A percentile compares a stretch with the other conserved stretches of the same genome.
Conservation (phyloP, 1,139 yeast genomes). For the Hansenula lynferdii region DNA sequence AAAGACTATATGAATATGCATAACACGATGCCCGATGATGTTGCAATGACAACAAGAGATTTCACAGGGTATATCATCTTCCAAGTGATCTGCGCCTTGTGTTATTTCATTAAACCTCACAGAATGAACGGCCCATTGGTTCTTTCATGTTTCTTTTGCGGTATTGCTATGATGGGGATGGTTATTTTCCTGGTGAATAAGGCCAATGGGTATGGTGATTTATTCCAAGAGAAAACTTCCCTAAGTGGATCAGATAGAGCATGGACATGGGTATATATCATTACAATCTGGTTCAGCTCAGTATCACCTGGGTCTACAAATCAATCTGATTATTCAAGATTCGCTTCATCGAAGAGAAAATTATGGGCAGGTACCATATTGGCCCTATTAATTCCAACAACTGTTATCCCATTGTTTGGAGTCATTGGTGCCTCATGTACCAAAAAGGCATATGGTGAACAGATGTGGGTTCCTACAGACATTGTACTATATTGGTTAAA, state of each 20-base stretch:
- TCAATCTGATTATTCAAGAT: constrained; percentile 35
- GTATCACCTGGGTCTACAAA: constrained; percentile 36
- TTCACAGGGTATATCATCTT: constrained; percentile 39
- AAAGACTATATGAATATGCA: constrained; percentile 28
- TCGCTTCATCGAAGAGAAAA: constrained; percentile 30
- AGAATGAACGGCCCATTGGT: constrained; percentile 33
- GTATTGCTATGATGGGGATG: constrained; percentile 39
- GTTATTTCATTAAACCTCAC: constrained; percentile 33
- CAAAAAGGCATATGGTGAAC: constrained; percentile 28
- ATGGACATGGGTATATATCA: constrained; percentile 38
- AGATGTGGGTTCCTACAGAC: constrained; percentile 37
- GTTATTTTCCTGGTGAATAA: constrained; percentile 28
- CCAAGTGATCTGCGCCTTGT: constrained; percentile 33
- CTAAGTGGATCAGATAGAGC: constrained; percentile 29
- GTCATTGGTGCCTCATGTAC: constrained; percentile 36
- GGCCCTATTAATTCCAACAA: constrained; percentile 34
- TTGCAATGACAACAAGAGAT: constrained; percentile 34
- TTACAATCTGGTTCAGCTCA: constrained; percentile 40
- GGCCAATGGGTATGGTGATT: constrained; percentile 36
- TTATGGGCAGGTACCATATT: constrained; percentile 31
- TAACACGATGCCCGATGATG: constrained; percentile 30
- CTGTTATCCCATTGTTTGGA: constrained; percentile 38
- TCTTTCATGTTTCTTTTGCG: constrained; percentile 32
- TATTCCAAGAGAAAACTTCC: constrained; percentile 25
- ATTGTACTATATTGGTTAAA: constrained; percentile 27